These are phyloP conservation scores for Stachybotrys chlorohalonatus DNA, from an alignment of 2,329 filamentous ascomycete species.

Conservation along the genomic window DNA sequence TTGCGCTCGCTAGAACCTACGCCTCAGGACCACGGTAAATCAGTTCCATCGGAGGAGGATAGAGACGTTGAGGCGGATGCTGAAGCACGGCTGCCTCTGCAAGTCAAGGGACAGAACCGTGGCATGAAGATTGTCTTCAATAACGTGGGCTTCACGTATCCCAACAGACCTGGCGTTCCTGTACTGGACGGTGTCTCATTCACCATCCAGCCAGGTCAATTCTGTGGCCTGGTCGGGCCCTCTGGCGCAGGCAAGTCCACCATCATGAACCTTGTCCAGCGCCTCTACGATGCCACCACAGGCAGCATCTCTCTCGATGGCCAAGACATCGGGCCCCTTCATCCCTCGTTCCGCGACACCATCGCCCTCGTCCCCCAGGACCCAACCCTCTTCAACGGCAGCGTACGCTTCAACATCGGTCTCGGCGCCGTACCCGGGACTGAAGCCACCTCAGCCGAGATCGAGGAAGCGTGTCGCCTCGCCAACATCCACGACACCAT, in stretches of 20 bases:
- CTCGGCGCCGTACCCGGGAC: slow-evolving; percentile 45
- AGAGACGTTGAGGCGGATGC: slow-evolving; percentile 29
- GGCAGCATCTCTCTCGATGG: slow-evolving; percentile 36
- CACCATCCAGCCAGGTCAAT: slow-evolving; percentile 48
- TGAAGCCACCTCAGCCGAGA: slow-evolving; percentile 48
- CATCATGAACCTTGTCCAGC: slow-evolving; percentile 46
- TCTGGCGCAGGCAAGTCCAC: slow-evolving; percentile 61
- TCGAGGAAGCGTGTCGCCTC: slow-evolving; percentile 56
- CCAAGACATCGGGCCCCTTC: slow-evolving; percentile 31
- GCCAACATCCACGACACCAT: slow-evolving; percentile 67
- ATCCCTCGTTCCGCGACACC: slow-evolving; percentile 37
- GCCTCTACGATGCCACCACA: slow-evolving; percentile 35
- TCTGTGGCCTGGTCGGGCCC: slow-evolving; percentile 55
- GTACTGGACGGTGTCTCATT: slow-evolving; percentile 50
- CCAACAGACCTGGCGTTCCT: slow-evolving; percentile 46
- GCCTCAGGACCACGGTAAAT: not conserved
- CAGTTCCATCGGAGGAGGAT: not conserved
- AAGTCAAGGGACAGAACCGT: slow-evolving; percentile 12
- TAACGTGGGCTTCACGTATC: slow-evolving; percentile 57
- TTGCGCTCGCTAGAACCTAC: not conserved
- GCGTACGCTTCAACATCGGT: slow-evolving; percentile 44
- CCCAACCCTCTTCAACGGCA: slow-evolving; percentile 48
- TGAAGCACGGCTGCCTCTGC: slow-evolving; percentile 10
- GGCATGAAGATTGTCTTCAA: slow-evolving; percentile 44
- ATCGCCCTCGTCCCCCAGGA: slow-evolving; percentile 52